Conservation (phyloP, 176 grass and related monocot species). For the Aegilops sharonensis region DNA sequence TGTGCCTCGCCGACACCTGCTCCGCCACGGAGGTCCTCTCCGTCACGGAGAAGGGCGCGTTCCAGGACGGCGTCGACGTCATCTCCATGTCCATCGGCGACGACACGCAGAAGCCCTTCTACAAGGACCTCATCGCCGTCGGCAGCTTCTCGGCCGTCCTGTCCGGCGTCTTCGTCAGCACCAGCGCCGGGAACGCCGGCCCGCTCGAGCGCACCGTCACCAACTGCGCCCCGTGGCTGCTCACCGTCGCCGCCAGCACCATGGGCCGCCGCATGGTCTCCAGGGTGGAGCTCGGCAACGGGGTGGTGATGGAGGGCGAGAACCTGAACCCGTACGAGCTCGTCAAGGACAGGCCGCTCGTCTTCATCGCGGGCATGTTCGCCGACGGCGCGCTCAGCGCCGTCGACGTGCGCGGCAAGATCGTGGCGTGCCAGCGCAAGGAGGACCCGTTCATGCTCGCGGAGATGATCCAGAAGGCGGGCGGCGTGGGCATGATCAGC, state of each 20-base stretch:
- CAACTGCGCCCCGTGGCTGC: conserved; percentile 51
- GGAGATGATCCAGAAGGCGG: conserved; percentile 15
- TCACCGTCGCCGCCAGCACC: conserved; percentile 58
- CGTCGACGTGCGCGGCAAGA: conserved; percentile 46
- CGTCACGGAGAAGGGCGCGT: conserved; percentile 46
- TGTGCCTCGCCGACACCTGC: conserved; percentile 42
- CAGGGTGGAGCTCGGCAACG: conserved; percentile 46
- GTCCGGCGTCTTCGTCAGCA: conserved; percentile 45
- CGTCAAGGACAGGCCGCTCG: conserved; percentile 12
- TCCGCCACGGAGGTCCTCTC: conserved; percentile 32
- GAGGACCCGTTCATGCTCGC: background rate
- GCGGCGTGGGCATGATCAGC: conserved; percentile 48
- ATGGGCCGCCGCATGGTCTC: conserved; percentile 44
- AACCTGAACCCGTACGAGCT: background rate
- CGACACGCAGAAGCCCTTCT: conserved; percentile 35
- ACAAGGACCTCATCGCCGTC: conserved; percentile 46
- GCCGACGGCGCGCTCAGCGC: conserved; percentile 7
- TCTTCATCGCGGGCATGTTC: conserved; percentile 38
- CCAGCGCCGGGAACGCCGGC: conserved; percentile 31
- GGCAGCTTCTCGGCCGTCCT: conserved; percentile 34
- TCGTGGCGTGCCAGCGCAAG: conserved; percentile 48
- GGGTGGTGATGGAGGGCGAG: conserved; percentile 45
- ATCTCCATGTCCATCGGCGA: conserved; percentile 56
- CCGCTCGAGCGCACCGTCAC: conserved; percentile 24
- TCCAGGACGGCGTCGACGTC: conserved; percentile 60